Percentiles rank a stretch among this genome's conserved stretches.
phyloP scores from a whole-genome alignment of 257 asterid species.

The Anisodus tanguticus region DNA sequence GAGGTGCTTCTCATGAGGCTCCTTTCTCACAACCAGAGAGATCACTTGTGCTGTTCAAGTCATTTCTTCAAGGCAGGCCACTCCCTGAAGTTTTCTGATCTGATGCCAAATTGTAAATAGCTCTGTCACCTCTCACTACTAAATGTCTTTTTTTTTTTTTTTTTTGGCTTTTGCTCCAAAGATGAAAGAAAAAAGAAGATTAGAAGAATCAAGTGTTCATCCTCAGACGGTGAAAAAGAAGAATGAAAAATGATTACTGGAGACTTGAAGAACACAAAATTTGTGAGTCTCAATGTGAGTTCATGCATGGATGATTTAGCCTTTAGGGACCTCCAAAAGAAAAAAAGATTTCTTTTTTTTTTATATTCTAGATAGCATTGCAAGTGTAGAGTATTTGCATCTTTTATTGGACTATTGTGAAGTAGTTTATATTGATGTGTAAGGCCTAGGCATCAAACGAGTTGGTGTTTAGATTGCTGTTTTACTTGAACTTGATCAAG shows the following conservation, averaged over 20 bases:
- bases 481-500: not conserved
- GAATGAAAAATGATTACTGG: not conserved
- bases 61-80: constrained; percentile 70
- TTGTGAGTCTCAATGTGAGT: not conserved
- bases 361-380: not conserved
- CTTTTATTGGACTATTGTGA: not conserved
- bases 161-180: not conserved
- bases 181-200: not conserved
- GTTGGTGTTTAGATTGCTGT: not conserved
- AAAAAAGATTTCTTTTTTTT: not conserved
- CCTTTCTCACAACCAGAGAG: constrained; percentile 87
- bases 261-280: not conserved
- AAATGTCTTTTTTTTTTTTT: not conserved
- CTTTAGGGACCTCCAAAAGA: not conserved
- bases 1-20: constrained; percentile 89
- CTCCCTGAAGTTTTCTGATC: constrained; percentile 60
- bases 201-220: not conserved
- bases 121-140: not conserved
- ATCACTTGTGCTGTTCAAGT: constrained; percentile 71
- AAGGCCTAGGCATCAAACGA: not conserved
- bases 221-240: not conserved
- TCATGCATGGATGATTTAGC: not conserved
- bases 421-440: not conserved
- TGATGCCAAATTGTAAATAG: constrained; percentile 24
- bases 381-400: not conserved